Conservation (phyloP, 1,284 basidiomycete species). For the Fomitopsis pinicola region DNA sequence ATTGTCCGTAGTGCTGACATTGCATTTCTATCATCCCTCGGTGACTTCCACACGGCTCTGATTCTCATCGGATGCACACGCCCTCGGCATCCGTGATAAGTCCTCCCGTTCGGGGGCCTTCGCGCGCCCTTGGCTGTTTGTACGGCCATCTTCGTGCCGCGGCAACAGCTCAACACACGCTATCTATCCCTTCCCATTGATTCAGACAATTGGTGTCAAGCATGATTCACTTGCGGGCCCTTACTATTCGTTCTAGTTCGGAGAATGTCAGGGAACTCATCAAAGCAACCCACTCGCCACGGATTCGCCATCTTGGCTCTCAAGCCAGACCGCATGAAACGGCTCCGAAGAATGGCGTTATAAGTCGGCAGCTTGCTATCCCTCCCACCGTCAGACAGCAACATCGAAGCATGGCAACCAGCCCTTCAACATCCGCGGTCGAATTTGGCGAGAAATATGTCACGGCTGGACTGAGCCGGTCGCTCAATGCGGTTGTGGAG, state of each 20-base stretch:
- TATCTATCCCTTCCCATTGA: not conserved
- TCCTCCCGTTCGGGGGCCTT: not conserved
- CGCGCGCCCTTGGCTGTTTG: not conserved
- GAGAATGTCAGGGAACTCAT: not conserved
- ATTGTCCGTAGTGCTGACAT: not conserved
- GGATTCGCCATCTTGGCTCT: not conserved
- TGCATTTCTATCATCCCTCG: not conserved
- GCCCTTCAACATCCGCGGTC: conserved; percentile 18
- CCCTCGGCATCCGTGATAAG: not conserved
- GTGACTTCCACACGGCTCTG: not conserved
- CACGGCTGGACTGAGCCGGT: conserved; percentile 62
- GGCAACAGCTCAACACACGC: not conserved
- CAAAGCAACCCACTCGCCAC: not conserved
- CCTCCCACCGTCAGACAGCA: not conserved
- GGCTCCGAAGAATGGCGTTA: not conserved
- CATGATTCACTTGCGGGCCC: not conserved
- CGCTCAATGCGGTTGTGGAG: conserved; percentile 70
- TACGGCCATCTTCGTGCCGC: not conserved
- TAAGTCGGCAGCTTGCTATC: not conserved
- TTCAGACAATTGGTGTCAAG: not conserved
- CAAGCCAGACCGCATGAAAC: not conserved
- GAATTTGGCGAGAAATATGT: conserved; percentile 63
- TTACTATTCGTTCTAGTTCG: not conserved
- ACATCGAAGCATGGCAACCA: conserved; percentile 15
- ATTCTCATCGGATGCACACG: not conserved